Percentiles rank a stretch among this genome's conserved stretches.
Conservation (phyloP, 768 basidiomycete species). For the Hortiboletus campestris region DNA sequence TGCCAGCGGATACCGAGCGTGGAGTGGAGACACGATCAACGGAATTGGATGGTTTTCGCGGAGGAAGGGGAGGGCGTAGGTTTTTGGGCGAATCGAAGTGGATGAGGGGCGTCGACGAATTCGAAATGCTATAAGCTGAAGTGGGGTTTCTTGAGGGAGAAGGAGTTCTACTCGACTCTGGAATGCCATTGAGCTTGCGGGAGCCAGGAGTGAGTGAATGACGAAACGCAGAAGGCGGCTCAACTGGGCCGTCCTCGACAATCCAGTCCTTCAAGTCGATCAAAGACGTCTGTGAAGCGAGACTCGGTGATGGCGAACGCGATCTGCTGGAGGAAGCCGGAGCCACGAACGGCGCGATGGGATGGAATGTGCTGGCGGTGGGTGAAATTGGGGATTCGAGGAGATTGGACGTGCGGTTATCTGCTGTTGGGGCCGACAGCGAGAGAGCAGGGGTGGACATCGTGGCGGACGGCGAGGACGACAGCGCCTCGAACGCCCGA, state of each 20-base stretch:
- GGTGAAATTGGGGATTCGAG: constrained; percentile 55
- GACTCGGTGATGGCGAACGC: constrained; percentile 43
- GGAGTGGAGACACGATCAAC: constrained; percentile 41
- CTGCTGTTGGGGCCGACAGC: constrained; percentile 6
- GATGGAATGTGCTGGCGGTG: constrained; percentile 40
- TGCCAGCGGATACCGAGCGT: constrained; percentile 12
- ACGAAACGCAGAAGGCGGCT: constrained; percentile 9
- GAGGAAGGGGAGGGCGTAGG: constrained; percentile 59
- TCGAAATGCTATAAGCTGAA: neutral
- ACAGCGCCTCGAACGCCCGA: constrained; percentile 60
- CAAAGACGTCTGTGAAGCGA: constrained; percentile 52
- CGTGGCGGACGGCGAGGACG: constrained; percentile 29
- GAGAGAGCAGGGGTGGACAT: constrained; percentile 7
- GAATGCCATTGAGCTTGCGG: constrained; percentile 17
- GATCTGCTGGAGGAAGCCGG: constrained; percentile 22
- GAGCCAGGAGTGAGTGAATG: constrained; percentile 10
- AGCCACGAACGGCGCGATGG: constrained; percentile 39
- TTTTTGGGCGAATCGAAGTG: constrained; percentile 52
- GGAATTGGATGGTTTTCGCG: constrained; percentile 59
- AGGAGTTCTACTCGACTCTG: constrained; percentile 24
- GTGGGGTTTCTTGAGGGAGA: constrained; percentile 17
- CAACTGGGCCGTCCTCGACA: constrained; percentile 54
- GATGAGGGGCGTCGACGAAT: constrained; percentile 46
- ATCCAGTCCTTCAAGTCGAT: constrained; percentile 77
- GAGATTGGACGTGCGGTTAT: constrained; percentile 22